phyloP scores from a whole-genome alignment of 805 yeast genomes.

The Candida methanosorbosa region DNA sequence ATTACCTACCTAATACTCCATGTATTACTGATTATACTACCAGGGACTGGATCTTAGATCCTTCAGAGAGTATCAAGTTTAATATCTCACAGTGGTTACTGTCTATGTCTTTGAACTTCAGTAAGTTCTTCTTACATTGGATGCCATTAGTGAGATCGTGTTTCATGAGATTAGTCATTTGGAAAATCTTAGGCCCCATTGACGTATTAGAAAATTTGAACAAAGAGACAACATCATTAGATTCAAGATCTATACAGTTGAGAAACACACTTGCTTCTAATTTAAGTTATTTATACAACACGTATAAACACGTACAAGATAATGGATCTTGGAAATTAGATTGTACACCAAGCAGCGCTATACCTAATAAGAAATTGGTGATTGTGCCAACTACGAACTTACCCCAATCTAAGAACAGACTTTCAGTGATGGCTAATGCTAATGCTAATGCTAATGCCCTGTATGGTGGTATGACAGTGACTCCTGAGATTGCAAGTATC shows the following conservation, averaged over 20 bases:
- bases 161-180: conserved; percentile 56
- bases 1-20: conserved; percentile 48
- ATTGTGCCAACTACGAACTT: no score
- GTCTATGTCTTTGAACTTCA: conserved; percentile 41
- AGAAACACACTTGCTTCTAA: neutral
- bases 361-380: neutral
- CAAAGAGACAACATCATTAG: no score
- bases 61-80: conserved; percentile 34
- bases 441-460: no score
- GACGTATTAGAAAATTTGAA: no score
- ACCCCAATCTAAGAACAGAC: no score
- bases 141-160: conserved; percentile 66
- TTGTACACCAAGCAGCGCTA: neutral
- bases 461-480: no score
- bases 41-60: conserved; percentile 30
- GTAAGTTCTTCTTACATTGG: conserved; percentile 64
- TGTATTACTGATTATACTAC: conserved; percentile 2
- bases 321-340: neutral
- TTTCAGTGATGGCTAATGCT: no score
- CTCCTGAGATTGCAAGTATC: no score
- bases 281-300: neutral
- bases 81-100: conserved; percentile 49
- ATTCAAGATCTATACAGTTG: neutral
- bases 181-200: conserved; percentile 52
- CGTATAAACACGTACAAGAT: no score